Conservation (phyloP, 768 basidiomycete genomes). For the Phylloporus arenicola region DNA sequence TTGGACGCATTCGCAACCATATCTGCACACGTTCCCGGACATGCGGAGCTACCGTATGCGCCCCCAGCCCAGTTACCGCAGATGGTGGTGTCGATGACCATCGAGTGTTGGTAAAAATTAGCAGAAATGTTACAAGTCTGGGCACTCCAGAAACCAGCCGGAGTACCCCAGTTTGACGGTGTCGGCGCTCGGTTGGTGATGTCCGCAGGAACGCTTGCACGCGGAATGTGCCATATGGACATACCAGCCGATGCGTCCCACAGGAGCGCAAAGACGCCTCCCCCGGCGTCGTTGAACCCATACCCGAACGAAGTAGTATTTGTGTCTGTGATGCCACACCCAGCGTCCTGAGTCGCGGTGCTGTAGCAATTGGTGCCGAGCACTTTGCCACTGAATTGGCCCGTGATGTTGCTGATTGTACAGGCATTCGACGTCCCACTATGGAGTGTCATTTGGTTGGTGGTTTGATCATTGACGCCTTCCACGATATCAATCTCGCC, state of each 20-base stretch:
- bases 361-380: constrained; percentile 37
- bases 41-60: constrained; percentile 27
- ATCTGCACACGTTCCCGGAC: constrained; percentile 40
- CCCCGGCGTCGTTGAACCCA: constrained; percentile 31
- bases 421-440: constrained; percentile 41
- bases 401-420: constrained; percentile 16
- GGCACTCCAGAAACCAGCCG: constrained; percentile 48
- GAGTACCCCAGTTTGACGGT: constrained; percentile 47
- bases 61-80: constrained; percentile 29
- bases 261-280: constrained; percentile 54
- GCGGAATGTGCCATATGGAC: constrained; percentile 51
- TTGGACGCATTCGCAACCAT: constrained; percentile 53
- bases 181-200: constrained; percentile 41
- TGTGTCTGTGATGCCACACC: constrained; percentile 46
- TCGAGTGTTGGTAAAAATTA: constrained; percentile 49
- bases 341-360: constrained; percentile 36
- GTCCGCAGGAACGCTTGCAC: constrained; percentile 47
- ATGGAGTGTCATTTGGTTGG: constrained; percentile 66
- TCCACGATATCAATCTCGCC: constrained; percentile 76
- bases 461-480: constrained; percentile 54
- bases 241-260: constrained; percentile 47
- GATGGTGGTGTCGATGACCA: constrained; percentile 39
- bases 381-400: constrained; percentile 17
- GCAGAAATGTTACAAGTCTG: constrained; percentile 41
- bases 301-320: constrained; percentile 39